phyloP scores from a whole-genome alignment of 345 rosid species.

The Brassica rapa region DNA sequence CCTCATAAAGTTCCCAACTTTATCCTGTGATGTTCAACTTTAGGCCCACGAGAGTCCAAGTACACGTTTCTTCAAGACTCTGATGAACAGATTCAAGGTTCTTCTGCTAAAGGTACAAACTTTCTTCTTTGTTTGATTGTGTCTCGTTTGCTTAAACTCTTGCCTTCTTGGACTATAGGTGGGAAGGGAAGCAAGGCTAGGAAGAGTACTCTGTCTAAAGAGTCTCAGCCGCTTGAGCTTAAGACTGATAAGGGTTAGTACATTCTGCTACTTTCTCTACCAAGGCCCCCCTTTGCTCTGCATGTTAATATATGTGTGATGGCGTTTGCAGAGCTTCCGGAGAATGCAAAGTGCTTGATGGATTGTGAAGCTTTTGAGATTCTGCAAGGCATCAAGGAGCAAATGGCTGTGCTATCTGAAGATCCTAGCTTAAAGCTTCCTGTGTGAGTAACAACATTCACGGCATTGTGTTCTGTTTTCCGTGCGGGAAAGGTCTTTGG shows the following conservation, averaged over 20 bases:
- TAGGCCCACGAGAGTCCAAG: conserved; percentile 34
- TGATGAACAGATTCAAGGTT: conserved; percentile 44
- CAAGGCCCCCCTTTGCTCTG: neutral
- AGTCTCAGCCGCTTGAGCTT: conserved; percentile 58
- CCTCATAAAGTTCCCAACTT: conserved; percentile 1
- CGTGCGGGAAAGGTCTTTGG: neutral
- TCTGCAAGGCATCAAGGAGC: conserved; percentile 76
- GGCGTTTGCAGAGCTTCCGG: conserved; percentile 68
- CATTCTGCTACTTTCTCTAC: conserved; percentile 2
- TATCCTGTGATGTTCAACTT: neutral
- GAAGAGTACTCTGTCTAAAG: conserved; percentile 50
- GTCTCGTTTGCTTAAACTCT: neutral
- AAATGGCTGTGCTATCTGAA: conserved; percentile 66
- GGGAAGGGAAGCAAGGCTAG: conserved; percentile 59
- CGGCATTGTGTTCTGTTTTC: neutral
- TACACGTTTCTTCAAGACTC: conserved; percentile 39
- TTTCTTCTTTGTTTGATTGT: conserved; percentile 6
- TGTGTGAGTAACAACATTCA: conserved; percentile 48
- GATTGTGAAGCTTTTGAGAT: conserved; percentile 80
- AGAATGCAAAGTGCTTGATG: conserved; percentile 70
- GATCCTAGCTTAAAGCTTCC: conserved; percentile 84
- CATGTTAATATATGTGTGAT: conserved; percentile 9
- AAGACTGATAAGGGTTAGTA: conserved; percentile 56
- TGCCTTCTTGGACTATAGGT: conserved; percentile 38
- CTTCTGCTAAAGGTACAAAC: conserved; percentile 43